Conservation (phyloP, 2,329 filamentous ascomycete species). For the Drechslerella coelobrocha region DNA sequence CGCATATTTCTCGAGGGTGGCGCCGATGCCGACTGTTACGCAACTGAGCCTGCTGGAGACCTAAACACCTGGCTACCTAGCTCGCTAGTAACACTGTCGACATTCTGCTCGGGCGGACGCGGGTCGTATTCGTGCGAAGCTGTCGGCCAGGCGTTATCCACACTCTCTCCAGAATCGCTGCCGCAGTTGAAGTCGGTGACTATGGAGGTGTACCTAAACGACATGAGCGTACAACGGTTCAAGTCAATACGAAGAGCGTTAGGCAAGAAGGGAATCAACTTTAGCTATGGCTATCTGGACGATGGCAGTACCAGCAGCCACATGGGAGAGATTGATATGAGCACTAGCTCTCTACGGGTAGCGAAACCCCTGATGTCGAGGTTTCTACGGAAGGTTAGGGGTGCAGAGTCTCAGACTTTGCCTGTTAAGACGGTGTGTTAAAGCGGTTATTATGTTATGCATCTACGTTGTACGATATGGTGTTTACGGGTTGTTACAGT, state of each 20-base stretch:
- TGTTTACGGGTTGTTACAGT: too few relatives aligned
- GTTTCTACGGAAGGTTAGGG: neutral
- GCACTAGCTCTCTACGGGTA: neutral
- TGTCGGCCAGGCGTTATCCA: slow-evolving; percentile 21
- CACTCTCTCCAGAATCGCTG: slow-evolving; percentile 11
- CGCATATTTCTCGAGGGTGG: slow-evolving; percentile 16
- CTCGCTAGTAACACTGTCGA: slow-evolving; percentile 17
- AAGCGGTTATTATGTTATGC: too few relatives aligned
- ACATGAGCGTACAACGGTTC: slow-evolving; percentile 7
- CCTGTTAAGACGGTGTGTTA: too few relatives aligned
- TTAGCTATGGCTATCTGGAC: slow-evolving; percentile 28
- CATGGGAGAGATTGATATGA: neutral
- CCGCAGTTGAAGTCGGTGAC: slow-evolving; percentile 16
- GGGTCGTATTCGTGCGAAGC: slow-evolving; percentile 8
- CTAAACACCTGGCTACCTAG: slow-evolving; percentile 31
- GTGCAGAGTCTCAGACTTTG: too few relatives aligned
- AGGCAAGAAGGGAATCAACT: slow-evolving; percentile 4
- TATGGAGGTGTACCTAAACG: slow-evolving; percentile 28
- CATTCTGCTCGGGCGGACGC: slow-evolving; percentile 12
- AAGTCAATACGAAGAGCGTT: slow-evolving; percentile 1
- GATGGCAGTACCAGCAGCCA: neutral
- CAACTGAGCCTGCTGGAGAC: slow-evolving; percentile 6
- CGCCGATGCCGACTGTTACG: neutral
- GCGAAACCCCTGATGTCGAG: neutral
- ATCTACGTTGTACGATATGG: too few relatives aligned